These are phyloP conservation scores for Ambrosia trifida DNA, from an alignment of 129 eudicot species.

Conservation along the genomic window DNA sequence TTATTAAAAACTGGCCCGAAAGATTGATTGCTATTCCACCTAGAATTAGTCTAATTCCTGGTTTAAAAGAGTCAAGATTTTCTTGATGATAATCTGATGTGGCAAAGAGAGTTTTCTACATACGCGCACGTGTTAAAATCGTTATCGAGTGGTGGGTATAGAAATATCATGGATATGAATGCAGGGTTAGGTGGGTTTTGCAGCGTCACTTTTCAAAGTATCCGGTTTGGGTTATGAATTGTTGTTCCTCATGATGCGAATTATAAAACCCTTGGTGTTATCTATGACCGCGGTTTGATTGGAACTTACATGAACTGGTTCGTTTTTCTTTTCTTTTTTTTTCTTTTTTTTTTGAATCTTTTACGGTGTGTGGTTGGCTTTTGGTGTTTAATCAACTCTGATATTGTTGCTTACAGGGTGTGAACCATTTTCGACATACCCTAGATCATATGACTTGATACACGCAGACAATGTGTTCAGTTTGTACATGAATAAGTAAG, in stretches of 20 bases:
- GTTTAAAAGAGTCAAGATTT: conserved; percentile 21
- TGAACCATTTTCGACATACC: conserved; percentile 55
- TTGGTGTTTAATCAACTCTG: background rate
- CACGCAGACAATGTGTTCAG: conserved; percentile 49
- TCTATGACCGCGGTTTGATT: conserved; percentile 39
- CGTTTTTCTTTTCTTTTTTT: background rate
- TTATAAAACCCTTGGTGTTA: conserved; percentile 29
- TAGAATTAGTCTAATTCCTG: conserved; percentile 22
- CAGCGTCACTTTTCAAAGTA: conserved; percentile 43
- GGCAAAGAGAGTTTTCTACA: conserved; percentile 31
- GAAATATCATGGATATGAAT: conserved; percentile 46
- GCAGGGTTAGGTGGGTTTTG: conserved; percentile 47
- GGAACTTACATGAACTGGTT: conserved; percentile 49
- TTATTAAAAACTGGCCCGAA: conserved; percentile 37
- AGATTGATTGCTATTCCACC: conserved; percentile 36
- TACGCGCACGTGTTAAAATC: conserved; percentile 20
- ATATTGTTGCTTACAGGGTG: conserved; percentile 43
- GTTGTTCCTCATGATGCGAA: conserved; percentile 39
- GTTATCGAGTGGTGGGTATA: conserved; percentile 33
- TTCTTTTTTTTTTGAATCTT: background rate
- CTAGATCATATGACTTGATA: conserved; percentile 50
- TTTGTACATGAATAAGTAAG: conserved; percentile 49
- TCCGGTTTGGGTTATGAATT: conserved; percentile 51
- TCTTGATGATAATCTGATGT: conserved; percentile 27
- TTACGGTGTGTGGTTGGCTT: background rate